Conservation (phyloP, 169 alveolate genomes). For the Eimeria zaria region DNA sequence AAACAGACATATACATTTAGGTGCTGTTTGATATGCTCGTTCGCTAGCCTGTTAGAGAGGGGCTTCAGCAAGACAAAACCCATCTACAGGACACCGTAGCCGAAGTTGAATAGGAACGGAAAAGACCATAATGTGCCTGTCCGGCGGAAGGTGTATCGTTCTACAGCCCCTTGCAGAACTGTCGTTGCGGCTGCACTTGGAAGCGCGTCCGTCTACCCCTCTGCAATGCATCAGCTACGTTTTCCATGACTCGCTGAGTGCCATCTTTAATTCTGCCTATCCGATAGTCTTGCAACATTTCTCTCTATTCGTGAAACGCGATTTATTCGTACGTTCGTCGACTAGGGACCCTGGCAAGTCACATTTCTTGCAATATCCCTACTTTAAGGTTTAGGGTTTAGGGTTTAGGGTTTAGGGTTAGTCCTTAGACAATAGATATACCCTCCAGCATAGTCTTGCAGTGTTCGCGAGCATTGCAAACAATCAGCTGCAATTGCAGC, state of each 20-base stretch:
- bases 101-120: too few relatives aligned
- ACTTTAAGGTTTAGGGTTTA: background rate
- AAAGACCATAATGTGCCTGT: too few relatives aligned
- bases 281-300: background rate
- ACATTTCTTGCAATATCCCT: background rate
- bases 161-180: background rate
- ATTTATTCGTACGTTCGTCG: background rate
- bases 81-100: too few relatives aligned
- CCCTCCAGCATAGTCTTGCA: background rate
- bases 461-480: background rate
- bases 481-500: background rate
- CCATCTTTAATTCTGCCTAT: background rate
- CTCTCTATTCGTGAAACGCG: background rate
- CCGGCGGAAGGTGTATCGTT: background rate
- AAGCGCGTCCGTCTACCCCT: background rate
- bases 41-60: too few relatives aligned
- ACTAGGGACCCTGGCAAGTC: background rate
- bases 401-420: background rate
- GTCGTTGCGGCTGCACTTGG: background rate
- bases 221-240: background rate
- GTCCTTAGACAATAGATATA: background rate
- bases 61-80: too few relatives aligned
- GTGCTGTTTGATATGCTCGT: too few relatives aligned
- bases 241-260: background rate
- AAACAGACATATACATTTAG: too few relatives aligned